Percentiles rank a stretch among this genome's conserved stretches.
Conservation (phyloP, 352 stramenopile species). For the Phytopythium cucurbitacearum region DNA sequence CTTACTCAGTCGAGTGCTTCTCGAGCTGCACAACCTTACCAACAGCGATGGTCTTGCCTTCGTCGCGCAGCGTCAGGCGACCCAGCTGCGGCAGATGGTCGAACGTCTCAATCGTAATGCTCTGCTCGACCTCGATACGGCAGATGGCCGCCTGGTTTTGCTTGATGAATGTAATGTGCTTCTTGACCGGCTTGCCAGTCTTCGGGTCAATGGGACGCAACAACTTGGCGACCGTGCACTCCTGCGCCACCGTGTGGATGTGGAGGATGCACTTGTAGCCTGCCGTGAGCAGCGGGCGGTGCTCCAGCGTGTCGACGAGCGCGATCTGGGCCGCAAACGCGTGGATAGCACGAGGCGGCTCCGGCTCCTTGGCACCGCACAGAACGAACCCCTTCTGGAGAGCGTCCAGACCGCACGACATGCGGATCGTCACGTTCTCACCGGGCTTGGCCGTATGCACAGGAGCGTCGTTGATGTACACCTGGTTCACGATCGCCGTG, state of each 20-base stretch:
- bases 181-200: slow-evolving; percentile 90
- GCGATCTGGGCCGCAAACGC: slow-evolving; percentile 92
- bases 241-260: slow-evolving; percentile 95
- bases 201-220: slow-evolving; percentile 85
- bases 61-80: slow-evolving; percentile 96
- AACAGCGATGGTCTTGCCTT: slow-evolving; percentile 99
- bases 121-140: slow-evolving; percentile 91
- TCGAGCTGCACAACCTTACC: slow-evolving; percentile 96
- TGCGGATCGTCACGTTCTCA: slow-evolving; percentile 97
- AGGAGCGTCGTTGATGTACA: slow-evolving; percentile 92
- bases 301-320: slow-evolving; percentile 96
- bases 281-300: slow-evolving; percentile 94
- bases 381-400: slow-evolving; percentile 93
- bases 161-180: slow-evolving; percentile 95
- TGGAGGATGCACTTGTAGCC: slow-evolving; percentile 98
- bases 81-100: slow-evolving; percentile 95
- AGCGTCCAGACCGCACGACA: slow-evolving; percentile 86
- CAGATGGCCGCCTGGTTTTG: slow-evolving; percentile 92
- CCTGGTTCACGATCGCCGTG: slow-evolving; percentile 58
- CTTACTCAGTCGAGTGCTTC: slow-evolving; percentile 39
- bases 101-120: slow-evolving; percentile 95
- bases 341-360: slow-evolving; percentile 56
- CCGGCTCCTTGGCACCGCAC: slow-evolving; percentile 58
- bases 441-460: slow-evolving; percentile 94
- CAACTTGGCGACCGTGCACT: slow-evolving; percentile 92